These are phyloP conservation scores for Ilex paraguariensis DNA, from an alignment of 305 asterid genomes.

Conservation along the genomic window DNA sequence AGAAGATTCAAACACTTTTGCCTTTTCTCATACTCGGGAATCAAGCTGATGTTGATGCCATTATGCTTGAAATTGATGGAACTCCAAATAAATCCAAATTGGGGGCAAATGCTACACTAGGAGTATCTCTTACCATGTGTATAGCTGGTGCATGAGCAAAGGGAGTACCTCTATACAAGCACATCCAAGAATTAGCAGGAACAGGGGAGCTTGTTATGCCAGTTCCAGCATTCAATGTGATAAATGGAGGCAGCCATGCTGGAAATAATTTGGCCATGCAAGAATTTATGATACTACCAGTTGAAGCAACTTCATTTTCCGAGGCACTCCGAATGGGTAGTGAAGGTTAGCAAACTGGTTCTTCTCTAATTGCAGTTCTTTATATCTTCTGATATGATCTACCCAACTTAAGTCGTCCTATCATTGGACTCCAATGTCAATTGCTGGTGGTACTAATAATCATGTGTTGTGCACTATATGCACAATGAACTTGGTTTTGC, in stretches of 20 bases:
- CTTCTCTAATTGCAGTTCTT: background rate
- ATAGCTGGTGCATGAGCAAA: constrained; percentile 98
- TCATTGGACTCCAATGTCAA: background rate
- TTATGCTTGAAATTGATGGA: constrained; percentile 94
- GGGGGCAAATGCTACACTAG: constrained; percentile 96
- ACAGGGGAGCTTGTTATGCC: constrained; percentile 95
- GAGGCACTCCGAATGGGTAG: constrained; percentile 95
- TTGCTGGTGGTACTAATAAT: background rate
- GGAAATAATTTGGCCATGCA: constrained; percentile 98
- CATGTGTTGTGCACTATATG: background rate
- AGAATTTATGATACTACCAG: constrained; percentile 95
- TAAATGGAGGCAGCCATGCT: constrained; percentile 98
- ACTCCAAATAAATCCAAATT: constrained; percentile 87
- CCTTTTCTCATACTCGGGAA: constrained; percentile 39
- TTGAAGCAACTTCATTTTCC: constrained; percentile 78
- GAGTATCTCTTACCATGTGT: constrained; percentile 91
- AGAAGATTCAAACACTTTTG: background rate
- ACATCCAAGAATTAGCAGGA: constrained; percentile 82
- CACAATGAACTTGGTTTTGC: background rate
- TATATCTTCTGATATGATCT: background rate
- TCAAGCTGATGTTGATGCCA: constrained; percentile 69
- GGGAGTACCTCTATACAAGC: constrained; percentile 76
- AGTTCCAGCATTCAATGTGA: constrained; percentile 96
- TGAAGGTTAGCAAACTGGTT: constrained; percentile 52
- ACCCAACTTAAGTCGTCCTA: background rate